Base-by-base conservation (phyloP, 176 grass and related monocot species). In the Zea luxurians region DNA sequence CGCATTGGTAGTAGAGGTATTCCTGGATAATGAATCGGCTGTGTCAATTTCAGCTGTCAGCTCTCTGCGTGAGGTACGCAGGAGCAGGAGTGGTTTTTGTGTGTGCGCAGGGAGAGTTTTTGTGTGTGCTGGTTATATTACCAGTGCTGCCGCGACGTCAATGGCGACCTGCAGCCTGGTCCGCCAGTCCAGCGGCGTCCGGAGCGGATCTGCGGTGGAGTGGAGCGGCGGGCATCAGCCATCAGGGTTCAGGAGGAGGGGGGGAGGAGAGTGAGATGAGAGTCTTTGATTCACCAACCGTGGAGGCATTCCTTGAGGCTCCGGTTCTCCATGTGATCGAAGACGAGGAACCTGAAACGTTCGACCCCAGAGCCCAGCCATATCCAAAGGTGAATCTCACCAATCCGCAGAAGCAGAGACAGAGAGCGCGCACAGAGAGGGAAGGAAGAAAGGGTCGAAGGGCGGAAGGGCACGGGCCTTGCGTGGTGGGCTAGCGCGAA, bases 81-180 rank as follows among this genome's bases (percentile, higher is more conserved):
- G 27, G 27, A 0, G 27, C 27, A 27, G 27, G 27, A 27, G 27
- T 27, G 27, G 27, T n/a, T n/a, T n/a, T n/a, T n/a, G n/a, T n/a
- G n/a, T 27, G 27, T 1, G 27, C 27, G 27, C 27, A 27, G 27
- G 27, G 27, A 27, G 27, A 27, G 27, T 27, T 27, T 42, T 42
- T 40, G 41, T 42, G 27, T 42, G 6, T 6, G 6, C 38, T 40
- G 13, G 66, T 8, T 80, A 58, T 45, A 58, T 45, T 42, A 97
- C 96, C 91, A 98, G 80, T 43, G 96, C 96, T 78, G 96, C 89
- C n/a, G 91, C 96, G 48, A 98, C 75, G 50, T 94, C 95, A 45
- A 94, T 88, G 38, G 91, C 95, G 15, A 98, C 91, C 83, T 92
- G 90, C 87, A 98, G 10, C 43, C 95, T 78, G 8, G 84, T 94